Base-by-base conservation (phyloP, 805 yeast genomes). In the Lachancea fermentati region DNA sequence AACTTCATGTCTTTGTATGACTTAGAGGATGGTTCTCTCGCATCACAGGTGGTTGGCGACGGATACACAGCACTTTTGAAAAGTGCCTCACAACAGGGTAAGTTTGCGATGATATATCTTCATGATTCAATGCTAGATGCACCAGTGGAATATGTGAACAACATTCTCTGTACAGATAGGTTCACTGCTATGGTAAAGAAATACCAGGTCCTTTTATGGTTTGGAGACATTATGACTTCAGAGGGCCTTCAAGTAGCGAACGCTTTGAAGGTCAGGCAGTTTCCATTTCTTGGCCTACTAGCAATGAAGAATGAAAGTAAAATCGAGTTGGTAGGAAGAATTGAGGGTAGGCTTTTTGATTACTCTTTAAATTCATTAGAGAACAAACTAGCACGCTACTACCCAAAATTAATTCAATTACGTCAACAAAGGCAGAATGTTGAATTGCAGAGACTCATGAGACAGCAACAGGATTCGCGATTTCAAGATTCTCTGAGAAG, bases 211-310 rank as follows among this genome's bases (percentile, higher is more conserved):
- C 48, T 85, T 3, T 62, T 85, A 2, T 91, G 97, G 97, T 95
- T 89, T 31, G 96, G 96, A 6, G 81, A 85, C 55, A 75, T 83
- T 17, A 72, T 75, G n/a, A 78, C 79, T 42, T 77, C 88, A 15
- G 97, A 91, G 59, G 85, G 91, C 1, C 79, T 76, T 54, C 95
- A 86, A 51, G 79, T 87, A 12, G 83, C 95, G 0, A 80, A 83
- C 54, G 78, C 81, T 29, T 72, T 89, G 44, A 74, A 76, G 42
- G 81, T 81, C 30, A 73, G 86, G 15, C 73, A 76, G 48, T 79
- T 81, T 53, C 98, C 98, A n/a, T 83, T 85, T 55, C 59, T 85
- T 25, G 95, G 91, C 0, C 64, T 89, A 9, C 59, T 93, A 8
- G 81, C 87, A 35, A 68, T 87, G 40, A 83, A 86, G 13, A 73